These are phyloP conservation scores for Yamadazyma insecticola DNA, from an alignment of 805 yeast genomes.

Conservation along the genomic window DNA sequence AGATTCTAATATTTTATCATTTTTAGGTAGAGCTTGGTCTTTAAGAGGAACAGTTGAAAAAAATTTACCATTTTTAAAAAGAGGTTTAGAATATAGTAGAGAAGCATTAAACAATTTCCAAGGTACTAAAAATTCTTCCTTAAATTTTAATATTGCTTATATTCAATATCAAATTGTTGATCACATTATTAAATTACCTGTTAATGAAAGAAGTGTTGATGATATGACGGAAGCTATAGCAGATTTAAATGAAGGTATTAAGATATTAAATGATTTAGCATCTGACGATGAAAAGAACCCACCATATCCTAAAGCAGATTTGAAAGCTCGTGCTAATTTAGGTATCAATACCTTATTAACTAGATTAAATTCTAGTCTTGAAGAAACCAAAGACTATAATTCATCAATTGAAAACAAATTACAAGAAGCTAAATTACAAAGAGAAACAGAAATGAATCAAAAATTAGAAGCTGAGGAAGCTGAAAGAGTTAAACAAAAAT, in stretches of 20 bases:
- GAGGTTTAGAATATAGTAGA: slow-evolving; percentile 59
- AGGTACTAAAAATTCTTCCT: slow-evolving; percentile 30
- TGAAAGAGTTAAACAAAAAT: slow-evolving; percentile 39
- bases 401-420: slow-evolving; percentile 53
- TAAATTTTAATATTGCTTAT: slow-evolving; percentile 77
- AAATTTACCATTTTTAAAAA: slow-evolving; percentile 53
- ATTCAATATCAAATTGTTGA: slow-evolving; percentile 87
- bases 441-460: slow-evolving; percentile 51
- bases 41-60: slow-evolving; percentile 68
- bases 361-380: slow-evolving; percentile 64
- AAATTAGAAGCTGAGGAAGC: slow-evolving; percentile 35
- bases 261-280: slow-evolving; percentile 53
- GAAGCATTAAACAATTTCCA: slow-evolving; percentile 42
- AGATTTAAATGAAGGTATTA: slow-evolving; percentile 62
- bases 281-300: slow-evolving; percentile 50
- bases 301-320: slow-evolving; percentile 75
- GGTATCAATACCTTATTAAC: slow-evolving; percentile 72
- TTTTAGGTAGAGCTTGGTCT: slow-evolving; percentile 87
- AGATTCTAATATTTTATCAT: slow-evolving; percentile 63
- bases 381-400: slow-evolving; percentile 70
- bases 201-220: slow-evolving; percentile 54
- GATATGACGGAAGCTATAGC: slow-evolving; percentile 55
- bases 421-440: slow-evolving; percentile 64
- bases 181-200: slow-evolving; percentile 56
- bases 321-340: slow-evolving; percentile 81